Evolutionary conservation across 306 rosid genomes (phyloP).

Genomic region (Alnus glutinosa): DNA sequence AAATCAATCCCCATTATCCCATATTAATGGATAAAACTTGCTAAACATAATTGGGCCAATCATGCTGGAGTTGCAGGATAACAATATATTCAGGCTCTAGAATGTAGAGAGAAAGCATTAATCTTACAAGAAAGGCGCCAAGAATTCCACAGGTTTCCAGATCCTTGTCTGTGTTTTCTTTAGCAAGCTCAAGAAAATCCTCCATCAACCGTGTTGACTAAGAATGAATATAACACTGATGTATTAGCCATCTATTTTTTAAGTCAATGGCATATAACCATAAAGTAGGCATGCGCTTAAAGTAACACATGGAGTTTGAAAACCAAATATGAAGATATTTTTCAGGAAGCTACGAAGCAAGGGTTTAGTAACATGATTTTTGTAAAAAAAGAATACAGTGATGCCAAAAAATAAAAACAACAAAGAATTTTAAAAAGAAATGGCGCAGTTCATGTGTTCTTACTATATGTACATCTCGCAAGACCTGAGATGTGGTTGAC

Average conservation of each 20-base stretch:
- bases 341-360: neutral
- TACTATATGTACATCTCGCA: slow-evolving; percentile 77
- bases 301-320: neutral
- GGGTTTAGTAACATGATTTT: neutral
- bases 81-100: neutral
- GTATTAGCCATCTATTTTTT: slow-evolving; percentile 18
- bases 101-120: slow-evolving; percentile 11
- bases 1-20: slow-evolving; percentile 11
- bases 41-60: slow-evolving; percentile 12
- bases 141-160: slow-evolving; percentile 87
- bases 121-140: slow-evolving; percentile 74
- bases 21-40: neutral
- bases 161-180: slow-evolving; percentile 68
- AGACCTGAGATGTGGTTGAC: slow-evolving; percentile 44
- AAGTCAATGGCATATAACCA: neutral
- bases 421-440: neutral
- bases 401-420: neutral
- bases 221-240: slow-evolving; percentile 21
- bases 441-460: slow-evolving; percentile 34
- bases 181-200: slow-evolving; percentile 73
- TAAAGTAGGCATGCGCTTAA: neutral
- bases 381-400: slow-evolving; percentile 2
- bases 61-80: neutral
- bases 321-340: neutral
- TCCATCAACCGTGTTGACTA: slow-evolving; percentile 70